phyloP scores from a whole-genome alignment of 2,329 filamentous ascomycete genomes.

The Exophiala viscosa region DNA sequence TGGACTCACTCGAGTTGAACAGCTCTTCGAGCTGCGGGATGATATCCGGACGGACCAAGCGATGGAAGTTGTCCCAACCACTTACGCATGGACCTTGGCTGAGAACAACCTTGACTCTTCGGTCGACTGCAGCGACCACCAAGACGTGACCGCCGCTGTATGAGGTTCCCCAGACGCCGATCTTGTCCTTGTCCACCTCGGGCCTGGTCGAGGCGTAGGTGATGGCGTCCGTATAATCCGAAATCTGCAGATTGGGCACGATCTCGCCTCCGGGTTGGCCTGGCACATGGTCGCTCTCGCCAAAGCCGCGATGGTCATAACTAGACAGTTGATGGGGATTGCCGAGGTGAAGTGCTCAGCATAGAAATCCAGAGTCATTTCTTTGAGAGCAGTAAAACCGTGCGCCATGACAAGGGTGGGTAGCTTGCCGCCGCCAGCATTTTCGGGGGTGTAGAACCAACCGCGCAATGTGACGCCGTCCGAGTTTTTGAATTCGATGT shows the following conservation, averaged over 20 bases:
- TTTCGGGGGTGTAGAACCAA: conserved; percentile 24
- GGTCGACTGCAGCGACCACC: conserved; percentile 38
- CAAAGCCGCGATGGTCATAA: conserved; percentile 36
- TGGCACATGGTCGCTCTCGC: conserved; percentile 33
- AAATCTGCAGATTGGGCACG: conserved; percentile 32
- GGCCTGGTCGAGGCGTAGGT: conserved; percentile 32
- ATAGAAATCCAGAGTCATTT: conserved; percentile 26
- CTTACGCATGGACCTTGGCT: conserved; percentile 38
- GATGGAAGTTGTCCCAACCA: conserved; percentile 37
- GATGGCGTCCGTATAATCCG: conserved; percentile 39
- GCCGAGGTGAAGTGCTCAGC: conserved; percentile 24
- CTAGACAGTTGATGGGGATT: conserved; percentile 25
- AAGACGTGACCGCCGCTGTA: conserved; percentile 42
- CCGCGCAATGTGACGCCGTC: conserved; percentile 27
- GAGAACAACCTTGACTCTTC: conserved; percentile 40
- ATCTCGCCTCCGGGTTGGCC: conserved; percentile 36
- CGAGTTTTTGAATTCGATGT: conserved; percentile 27
- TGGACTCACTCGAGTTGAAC: too few relatives aligned
- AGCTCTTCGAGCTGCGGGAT: too few relatives aligned
- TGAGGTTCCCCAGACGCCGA: conserved; percentile 40
- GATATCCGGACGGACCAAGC: conserved; percentile 35
- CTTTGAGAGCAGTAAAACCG: conserved; percentile 28
- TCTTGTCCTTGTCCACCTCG: conserved; percentile 31
- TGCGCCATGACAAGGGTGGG: conserved; percentile 28
- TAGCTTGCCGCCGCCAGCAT: conserved; percentile 10